Percentiles rank a stretch among this genome's conserved stretches.
These are phyloP conservation scores for Sordaria brevicollis DNA, from an alignment of 495 filamentous ascomycete species.

Conservation along the genomic window DNA sequence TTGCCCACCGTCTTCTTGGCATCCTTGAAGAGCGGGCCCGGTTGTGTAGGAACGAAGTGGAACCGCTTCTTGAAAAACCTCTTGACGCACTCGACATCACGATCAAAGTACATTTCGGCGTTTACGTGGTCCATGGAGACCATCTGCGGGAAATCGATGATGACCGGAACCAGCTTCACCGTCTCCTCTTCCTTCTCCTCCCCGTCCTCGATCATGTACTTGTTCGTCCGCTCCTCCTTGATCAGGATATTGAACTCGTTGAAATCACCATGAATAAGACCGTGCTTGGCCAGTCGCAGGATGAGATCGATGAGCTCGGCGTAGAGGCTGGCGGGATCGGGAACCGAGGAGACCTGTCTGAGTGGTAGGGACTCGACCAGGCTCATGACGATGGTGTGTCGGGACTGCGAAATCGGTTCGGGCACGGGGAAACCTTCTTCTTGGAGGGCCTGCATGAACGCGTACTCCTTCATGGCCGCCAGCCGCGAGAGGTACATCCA, in stretches of 20 bases:
- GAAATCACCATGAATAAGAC: conserved; percentile 95
- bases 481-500: conserved; percentile 98
- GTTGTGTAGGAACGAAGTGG: conserved; percentile 70
- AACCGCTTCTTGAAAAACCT: conserved; percentile 83
- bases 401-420: conserved; percentile 70
- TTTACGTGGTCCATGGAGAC: conserved; percentile 90
- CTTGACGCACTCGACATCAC: conserved; percentile 91
- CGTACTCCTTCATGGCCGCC: conserved; percentile 83
- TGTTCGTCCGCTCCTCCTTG: conserved; percentile 45
- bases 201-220: conserved; percentile 1
- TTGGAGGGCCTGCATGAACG: conserved; percentile 79
- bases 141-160: conserved; percentile 99
- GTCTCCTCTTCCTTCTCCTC: conserved; percentile 11
- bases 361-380: conserved; percentile 83
- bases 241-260: conserved; percentile 99
- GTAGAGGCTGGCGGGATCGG: conserved; percentile 72
- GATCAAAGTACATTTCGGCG: conserved; percentile 90
- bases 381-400: conserved; percentile 93
- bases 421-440: conserved; percentile 84
- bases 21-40: conserved; percentile 76
- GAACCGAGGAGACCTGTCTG: conserved; percentile 68
- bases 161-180: conserved; percentile 49
- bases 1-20: conserved; percentile 64
- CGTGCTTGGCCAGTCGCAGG: conserved; percentile 70
- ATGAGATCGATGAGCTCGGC: conserved; percentile 82